A percentile compares a stretch with the other conserved stretches of the same genome.
phyloP scores from a whole-genome alignment of 2,329 filamentous ascomycete genomes.

The Pseudogymnoascus sp. region DNA sequence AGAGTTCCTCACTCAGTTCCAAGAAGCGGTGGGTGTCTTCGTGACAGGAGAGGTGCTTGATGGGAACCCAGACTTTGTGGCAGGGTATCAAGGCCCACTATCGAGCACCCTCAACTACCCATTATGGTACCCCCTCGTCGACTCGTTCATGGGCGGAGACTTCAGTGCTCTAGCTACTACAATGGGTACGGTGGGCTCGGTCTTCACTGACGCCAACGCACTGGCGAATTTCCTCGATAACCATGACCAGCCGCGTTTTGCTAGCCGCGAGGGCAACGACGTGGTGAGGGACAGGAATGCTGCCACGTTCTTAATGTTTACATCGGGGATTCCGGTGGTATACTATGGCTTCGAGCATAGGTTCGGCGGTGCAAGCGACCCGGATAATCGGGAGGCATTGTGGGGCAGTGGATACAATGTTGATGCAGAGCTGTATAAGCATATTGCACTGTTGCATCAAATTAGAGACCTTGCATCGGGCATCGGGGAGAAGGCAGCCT shows the following conservation, averaged over 20 bases:
- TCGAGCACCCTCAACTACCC: slow-evolving; percentile 16
- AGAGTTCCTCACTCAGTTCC: slow-evolving; percentile 49
- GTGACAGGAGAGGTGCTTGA: slow-evolving; percentile 54
- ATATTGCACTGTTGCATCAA: slow-evolving; percentile 23
- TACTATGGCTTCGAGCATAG: slow-evolving; percentile 47
- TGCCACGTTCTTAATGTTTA: slow-evolving; percentile 39
- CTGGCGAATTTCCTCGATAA: slow-evolving; percentile 36
- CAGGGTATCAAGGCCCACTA: slow-evolving; percentile 38
- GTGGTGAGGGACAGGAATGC: slow-evolving; percentile 35
- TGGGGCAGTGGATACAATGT: slow-evolving; percentile 37
- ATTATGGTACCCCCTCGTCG: slow-evolving; percentile 35
- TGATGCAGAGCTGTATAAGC: slow-evolving; percentile 31
- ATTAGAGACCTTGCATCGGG: not conserved
- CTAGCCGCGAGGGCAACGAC: slow-evolving; percentile 18
- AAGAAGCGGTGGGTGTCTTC: slow-evolving; percentile 47
- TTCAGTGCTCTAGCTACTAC: slow-evolving; percentile 6
- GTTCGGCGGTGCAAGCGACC: slow-evolving; percentile 32
- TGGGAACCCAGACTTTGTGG: slow-evolving; percentile 43
- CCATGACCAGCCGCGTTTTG: slow-evolving; percentile 36
- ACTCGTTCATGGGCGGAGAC: slow-evolving; percentile 26
- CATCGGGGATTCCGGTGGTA: slow-evolving; percentile 43
- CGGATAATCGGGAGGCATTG: slow-evolving; percentile 36
- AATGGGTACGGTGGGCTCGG: slow-evolving; percentile 26
- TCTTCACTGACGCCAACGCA: slow-evolving; percentile 12
- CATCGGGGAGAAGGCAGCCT: not conserved